These are phyloP conservation scores for Leccinum pallidistipes DNA, from an alignment of 1,284 basidiomycete species.

Conservation along the genomic window DNA sequence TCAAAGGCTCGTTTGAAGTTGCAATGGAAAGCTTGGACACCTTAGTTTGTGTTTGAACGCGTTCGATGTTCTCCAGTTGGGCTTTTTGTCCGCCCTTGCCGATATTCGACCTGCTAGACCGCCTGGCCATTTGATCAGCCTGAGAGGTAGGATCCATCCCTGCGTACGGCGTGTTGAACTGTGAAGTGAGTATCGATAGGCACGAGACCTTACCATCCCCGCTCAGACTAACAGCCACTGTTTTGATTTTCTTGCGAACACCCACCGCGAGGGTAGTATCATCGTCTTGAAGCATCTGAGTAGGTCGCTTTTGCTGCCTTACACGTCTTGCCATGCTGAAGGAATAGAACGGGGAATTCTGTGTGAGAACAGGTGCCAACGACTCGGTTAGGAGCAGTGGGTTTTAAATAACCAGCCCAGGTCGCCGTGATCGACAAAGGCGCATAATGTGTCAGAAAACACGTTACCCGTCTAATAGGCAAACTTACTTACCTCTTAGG, in stretches of 20 bases:
- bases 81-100: neutral
- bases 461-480: neutral
- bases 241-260: neutral
- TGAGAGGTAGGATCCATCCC: neutral
- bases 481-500: neutral
- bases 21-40: neutral
- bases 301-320: neutral
- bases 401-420: neutral
- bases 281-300: neutral
- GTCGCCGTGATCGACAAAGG: neutral
- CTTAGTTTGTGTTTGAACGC: neutral
- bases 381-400: neutral
- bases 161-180: neutral
- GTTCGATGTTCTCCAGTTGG: neutral
- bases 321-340: neutral
- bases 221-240: neutral
- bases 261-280: neutral
- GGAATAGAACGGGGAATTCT: neutral
- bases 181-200: neutral
- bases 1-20: neutral
- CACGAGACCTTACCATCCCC: neutral
- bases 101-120: neutral
- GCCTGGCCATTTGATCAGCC: neutral
- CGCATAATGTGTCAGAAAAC: neutral
- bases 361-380: neutral